Percentiles rank a stretch among this genome's conserved stretches.
Evolutionary conservation across 345 rosid genomes (phyloP).

Genomic region (Limnanthes douglasii): DNA sequence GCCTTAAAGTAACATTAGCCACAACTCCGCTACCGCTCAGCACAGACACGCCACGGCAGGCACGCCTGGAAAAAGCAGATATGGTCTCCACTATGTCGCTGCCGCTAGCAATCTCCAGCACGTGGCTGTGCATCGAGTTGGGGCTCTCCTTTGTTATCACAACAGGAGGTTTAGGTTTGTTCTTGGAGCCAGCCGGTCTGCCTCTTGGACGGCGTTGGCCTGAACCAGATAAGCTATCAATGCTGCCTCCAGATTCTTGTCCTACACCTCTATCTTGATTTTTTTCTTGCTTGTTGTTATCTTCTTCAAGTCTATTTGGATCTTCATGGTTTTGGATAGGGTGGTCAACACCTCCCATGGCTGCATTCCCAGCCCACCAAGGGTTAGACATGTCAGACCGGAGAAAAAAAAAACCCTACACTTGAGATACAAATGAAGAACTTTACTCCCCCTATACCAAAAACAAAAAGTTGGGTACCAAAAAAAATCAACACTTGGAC

Average conservation of each 20-base stretch:
- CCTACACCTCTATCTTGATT: constrained; percentile 14
- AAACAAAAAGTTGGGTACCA: no score
- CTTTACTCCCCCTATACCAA: no score
- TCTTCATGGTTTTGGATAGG: constrained; percentile 35
- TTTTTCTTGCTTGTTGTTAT: constrained; percentile 12
- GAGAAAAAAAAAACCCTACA: background rate
- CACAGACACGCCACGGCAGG: constrained; percentile 67
- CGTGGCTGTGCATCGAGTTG: constrained; percentile 71
- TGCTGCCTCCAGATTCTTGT: constrained; percentile 19
- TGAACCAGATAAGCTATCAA: constrained; percentile 16
- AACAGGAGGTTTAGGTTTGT: constrained; percentile 60
- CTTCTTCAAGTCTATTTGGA: constrained; percentile 29
- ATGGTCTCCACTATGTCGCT: constrained; percentile 58
- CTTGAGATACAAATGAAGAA: no score
- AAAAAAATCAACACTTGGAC: no score
- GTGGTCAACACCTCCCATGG: constrained; percentile 45
- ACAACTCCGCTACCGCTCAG: constrained; percentile 76
- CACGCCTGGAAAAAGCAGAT: constrained; percentile 43
- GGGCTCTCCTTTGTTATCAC: constrained; percentile 81
- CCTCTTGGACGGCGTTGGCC: constrained; percentile 69
- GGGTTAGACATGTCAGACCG: constrained; percentile 48
- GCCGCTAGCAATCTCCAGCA: constrained; percentile 63
- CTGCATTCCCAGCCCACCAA: constrained; percentile 75
- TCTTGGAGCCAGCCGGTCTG: constrained; percentile 79
- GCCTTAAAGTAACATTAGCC: constrained; percentile 59